A percentile compares a stretch with the other conserved stretches of the same genome.
These are phyloP conservation scores for Cordyceps farinosa DNA, from an alignment of 2,329 filamentous ascomycete species.

Conservation along the genomic window DNA sequence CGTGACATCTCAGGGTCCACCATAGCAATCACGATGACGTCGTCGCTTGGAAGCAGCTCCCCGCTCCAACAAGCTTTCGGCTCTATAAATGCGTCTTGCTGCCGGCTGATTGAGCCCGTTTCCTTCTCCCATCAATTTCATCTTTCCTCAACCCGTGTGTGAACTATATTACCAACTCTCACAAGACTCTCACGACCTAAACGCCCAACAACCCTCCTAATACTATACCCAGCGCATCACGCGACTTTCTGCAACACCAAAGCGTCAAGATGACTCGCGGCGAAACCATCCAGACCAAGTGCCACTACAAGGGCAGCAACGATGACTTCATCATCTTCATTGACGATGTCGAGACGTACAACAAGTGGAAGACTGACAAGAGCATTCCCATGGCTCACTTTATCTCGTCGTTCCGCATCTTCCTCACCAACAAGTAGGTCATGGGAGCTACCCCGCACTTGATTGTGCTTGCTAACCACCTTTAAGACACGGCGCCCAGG, in stretches of 20 bases:
- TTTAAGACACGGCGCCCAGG: conserved; percentile 78
- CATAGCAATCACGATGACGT: conserved; percentile 17
- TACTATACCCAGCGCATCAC: conserved; percentile 22
- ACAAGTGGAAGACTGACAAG: conserved; percentile 81
- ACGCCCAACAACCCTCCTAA: conserved; percentile 15
- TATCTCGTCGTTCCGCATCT: conserved; percentile 83
- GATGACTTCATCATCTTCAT: conserved; percentile 60
- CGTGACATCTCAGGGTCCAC: conserved; percentile 15
- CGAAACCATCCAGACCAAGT: conserved; percentile 67
- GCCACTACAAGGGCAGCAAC: conserved; percentile 74
- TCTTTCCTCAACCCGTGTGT: conserved; percentile 7
- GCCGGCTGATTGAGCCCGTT: not conserved
- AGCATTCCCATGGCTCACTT: conserved; percentile 79
- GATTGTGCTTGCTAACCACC: conserved; percentile 18
- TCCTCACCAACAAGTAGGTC: conserved; percentile 82
- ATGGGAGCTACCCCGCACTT: not conserved
- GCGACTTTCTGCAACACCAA: conserved; percentile 19
- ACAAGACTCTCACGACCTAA: conserved; percentile 12
- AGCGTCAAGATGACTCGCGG: conserved; percentile 62
- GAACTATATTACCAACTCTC: not conserved
- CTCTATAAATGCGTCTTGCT: conserved; percentile 14
- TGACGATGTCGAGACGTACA: conserved; percentile 58
- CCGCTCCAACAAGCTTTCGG: conserved; percentile 13
- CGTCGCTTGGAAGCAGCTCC: conserved; percentile 16
- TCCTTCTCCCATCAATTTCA: conserved; percentile 13